Evolutionary conservation across 208 protist species (phyloP), one percentile per base, ranked within the genome.

Genomic region (Herpetomonas tarakana): DNA sequence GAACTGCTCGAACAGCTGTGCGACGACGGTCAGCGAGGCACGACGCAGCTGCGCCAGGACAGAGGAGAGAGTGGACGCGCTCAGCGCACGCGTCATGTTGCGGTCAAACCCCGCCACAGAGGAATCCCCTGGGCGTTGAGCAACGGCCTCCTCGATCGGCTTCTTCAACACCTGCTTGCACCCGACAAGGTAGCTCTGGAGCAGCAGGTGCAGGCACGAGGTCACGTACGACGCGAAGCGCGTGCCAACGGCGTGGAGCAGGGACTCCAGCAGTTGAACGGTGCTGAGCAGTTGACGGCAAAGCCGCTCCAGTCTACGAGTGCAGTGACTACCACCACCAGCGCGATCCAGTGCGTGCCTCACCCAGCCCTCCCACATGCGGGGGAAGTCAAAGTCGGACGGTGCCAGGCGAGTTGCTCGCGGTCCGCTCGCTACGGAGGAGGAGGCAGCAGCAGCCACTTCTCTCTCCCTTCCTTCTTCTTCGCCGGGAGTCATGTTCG

Each of bases 1-100:
- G 62, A 95, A 92, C 53, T 91, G 83, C 67, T 95, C 88, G 29
- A 73, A 85, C n/a, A 94, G 61, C 46, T 76, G 63, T 25, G 76
- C 70, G 30, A 89, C 81, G 35, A 91, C 68, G 3, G 56, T 51
- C 21, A 84, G 44, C 38, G 83, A 54, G 27, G 55, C 53, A 22
- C 81, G 80, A 47, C 88, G 84, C 25, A 92, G 62, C 47, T 77
- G 53, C 39, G 76, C 58, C n/a, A 88, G 39, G 19, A 75, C 46
- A 21, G 74, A 53, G 31, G 83, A 82, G 12, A 94, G 38, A 12
- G 60, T 31, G 49, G 67, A 74, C 27, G 60, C 74, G 28, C 52
- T 52, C 22, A 89, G 68, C 1, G 70, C 65, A 27, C 60, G 71
- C 4, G 52, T 59, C 24, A 79, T 47, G 18, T 69, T 59, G 7